These are phyloP conservation scores for Diaporthe vaccinii DNA, from an alignment of 2,329 filamentous ascomycete genomes.

Conservation along the genomic window DNA sequence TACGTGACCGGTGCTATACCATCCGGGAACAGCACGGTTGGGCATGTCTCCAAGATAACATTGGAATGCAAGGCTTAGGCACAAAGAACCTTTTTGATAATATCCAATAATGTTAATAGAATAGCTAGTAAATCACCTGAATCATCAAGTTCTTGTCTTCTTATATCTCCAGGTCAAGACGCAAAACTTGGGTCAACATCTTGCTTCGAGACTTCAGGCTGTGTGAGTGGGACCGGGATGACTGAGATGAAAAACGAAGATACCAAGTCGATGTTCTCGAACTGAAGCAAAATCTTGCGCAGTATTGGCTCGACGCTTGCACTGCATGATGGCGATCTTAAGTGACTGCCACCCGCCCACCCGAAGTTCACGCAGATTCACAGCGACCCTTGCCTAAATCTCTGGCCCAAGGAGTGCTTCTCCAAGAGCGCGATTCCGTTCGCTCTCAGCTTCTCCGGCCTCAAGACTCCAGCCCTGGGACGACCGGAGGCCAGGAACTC, in stretches of 20 bases:
- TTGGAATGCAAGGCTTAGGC: neutral
- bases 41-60: constrained; percentile 1
- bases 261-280: neutral
- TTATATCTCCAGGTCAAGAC: too few species aligned
- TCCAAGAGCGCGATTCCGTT: constrained; percentile 35
- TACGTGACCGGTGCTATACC: neutral
- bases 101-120: neutral
- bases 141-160: neutral
- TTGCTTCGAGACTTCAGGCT: neutral
- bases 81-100: neutral
- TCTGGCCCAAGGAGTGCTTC: constrained; percentile 27
- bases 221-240: neutral
- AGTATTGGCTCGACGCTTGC: too few species aligned
- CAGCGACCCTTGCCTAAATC: neutral
- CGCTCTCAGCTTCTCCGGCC: constrained; percentile 31
- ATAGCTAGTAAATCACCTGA: too few species aligned
- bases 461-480: constrained; percentile 29
- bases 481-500: constrained; percentile 34
- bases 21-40: constrained; percentile 1
- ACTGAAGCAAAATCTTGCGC: neutral
- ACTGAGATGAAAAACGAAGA: neutral
- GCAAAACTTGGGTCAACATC: too few species aligned
- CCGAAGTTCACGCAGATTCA: neutral
- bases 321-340: neutral
- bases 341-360: neutral